Percentiles rank a stretch among this genome's conserved stretches.
Evolutionary conservation across 2,329 filamentous ascomycete genomes (phyloP).

Genomic region (Fusarium odoratissimum): DNA sequence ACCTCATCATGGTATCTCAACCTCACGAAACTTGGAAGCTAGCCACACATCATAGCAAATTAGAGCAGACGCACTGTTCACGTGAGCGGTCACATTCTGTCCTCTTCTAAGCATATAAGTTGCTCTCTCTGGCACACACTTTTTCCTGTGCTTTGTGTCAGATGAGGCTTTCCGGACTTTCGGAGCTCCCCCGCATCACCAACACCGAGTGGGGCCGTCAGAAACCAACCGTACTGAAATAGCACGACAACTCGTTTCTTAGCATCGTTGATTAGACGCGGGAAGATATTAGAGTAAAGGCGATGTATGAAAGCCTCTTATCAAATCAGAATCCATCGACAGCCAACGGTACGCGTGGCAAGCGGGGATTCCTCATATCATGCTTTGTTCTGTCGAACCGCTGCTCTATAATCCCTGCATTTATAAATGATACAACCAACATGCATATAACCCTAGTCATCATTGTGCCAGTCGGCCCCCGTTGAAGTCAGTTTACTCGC

Average conservation of each 20-base stretch:
- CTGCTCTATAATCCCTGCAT: not conserved
- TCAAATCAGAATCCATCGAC: not conserved
- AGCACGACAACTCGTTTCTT: not conserved
- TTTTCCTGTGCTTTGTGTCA: not conserved
- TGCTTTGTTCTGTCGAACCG: not conserved
- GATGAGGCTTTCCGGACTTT: not conserved
- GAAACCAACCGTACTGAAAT: not conserved
- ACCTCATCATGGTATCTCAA: not conserved
- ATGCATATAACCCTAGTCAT: not conserved
- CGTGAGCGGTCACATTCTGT: not conserved
- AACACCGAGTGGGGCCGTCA: not conserved
- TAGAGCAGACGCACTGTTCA: not conserved
- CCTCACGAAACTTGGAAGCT: not conserved
- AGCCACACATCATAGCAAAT: not conserved
- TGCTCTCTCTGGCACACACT: not conserved
- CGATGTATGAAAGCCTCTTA: accelerated
- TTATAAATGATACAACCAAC: not conserved
- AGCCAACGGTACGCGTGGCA: not conserved
- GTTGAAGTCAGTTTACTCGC: not conserved
- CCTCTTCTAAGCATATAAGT: not conserved
- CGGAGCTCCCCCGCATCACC: not conserved
- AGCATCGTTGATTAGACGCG: accelerated
- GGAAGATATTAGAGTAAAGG: not conserved
- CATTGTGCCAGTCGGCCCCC: not conserved
- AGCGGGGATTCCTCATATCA: not conserved